These are phyloP conservation scores for Neurospora sp. DNA, from an alignment of 495 filamentous ascomycete genomes.

Conservation along the genomic window DNA sequence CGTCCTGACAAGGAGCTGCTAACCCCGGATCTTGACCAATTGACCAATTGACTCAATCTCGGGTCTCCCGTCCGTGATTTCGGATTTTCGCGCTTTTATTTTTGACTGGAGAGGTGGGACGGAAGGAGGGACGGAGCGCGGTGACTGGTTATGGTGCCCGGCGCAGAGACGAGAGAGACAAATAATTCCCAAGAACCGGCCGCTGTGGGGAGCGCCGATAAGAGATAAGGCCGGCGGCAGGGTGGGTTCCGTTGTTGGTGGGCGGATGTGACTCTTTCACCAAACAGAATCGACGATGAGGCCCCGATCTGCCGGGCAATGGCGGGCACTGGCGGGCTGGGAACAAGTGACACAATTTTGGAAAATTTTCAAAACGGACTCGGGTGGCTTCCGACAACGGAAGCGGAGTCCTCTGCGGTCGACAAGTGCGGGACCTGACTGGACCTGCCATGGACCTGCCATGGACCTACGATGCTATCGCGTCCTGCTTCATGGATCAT, in stretches of 20 bases:
- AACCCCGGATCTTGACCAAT: slow-evolving; percentile 12
- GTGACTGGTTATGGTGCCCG: not conserved
- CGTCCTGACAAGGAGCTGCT: slow-evolving; percentile 4
- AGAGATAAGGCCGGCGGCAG: slow-evolving; percentile 12
- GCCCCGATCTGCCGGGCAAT: not conserved
- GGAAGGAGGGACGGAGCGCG: not conserved
- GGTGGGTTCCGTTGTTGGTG: not conserved
- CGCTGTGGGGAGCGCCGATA: slow-evolving; percentile 16
- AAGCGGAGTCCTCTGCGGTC: not conserved
- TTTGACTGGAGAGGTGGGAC: slow-evolving; percentile 5
- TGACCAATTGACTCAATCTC: slow-evolving; percentile 14
- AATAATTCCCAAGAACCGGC: slow-evolving; percentile 10
- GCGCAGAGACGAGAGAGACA: slow-evolving; percentile 3
- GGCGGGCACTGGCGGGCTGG: not conserved
- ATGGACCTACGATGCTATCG: not conserved
- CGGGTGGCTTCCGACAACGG: slow-evolving; percentile 6
- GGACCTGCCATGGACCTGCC: not conserved
- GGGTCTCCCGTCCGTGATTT: slow-evolving; percentile 9
- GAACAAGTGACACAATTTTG: slow-evolving; percentile 4
- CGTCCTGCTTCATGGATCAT: not conserved
- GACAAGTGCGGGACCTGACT: not conserved
- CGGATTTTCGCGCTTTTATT: slow-evolving; percentile 1
- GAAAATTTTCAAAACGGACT: slow-evolving; percentile 2
- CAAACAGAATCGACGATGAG: not conserved
- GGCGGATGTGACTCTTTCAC: slow-evolving; percentile 13